Conservation (phyloP, 2,329 filamentous ascomycete species). For the Monilinia vaccinii-corymbosi region DNA sequence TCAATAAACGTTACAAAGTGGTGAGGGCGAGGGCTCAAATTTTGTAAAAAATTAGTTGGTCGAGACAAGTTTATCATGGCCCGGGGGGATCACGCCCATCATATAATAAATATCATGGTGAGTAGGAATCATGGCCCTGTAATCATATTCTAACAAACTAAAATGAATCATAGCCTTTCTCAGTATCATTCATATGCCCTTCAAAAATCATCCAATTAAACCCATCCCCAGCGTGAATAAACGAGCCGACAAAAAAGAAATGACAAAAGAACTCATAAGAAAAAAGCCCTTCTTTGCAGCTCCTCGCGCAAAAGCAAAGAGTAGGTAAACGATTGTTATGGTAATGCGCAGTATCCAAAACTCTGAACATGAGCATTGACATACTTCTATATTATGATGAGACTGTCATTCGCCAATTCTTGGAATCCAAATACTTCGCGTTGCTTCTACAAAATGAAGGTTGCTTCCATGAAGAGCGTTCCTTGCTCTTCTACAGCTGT, state of each 20-base stretch:
- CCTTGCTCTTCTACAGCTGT: conserved; percentile 67
- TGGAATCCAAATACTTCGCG: conserved; percentile 1
- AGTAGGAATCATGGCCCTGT: background rate
- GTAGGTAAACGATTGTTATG: background rate
- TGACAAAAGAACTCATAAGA: background rate
- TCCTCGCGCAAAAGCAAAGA: background rate
- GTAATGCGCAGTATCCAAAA: conserved; percentile 1
- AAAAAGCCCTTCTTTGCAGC: background rate
- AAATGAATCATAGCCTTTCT: background rate
- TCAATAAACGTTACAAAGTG: background rate
- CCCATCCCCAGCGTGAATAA: background rate
- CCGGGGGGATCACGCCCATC: background rate
- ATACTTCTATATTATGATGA: conserved; percentile 5
- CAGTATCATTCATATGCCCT: background rate
- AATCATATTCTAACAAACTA: conserved; percentile 3
- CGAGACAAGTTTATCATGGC: background rate
- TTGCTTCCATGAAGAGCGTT: conserved; percentile 75
- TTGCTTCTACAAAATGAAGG: conserved; percentile 66
- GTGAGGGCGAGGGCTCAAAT: too few relatives aligned
- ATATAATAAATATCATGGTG: background rate
- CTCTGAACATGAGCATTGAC: background rate
- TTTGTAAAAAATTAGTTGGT: background rate
- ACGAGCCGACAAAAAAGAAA: background rate
- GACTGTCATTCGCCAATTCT: background rate
- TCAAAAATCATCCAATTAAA: conserved; percentile 2